Percentiles rank a stretch among this genome's conserved stretches.
These are phyloP conservation scores for Amanita muscaria DNA, from an alignment of 768 basidiomycete species.

Conservation along the genomic window DNA sequence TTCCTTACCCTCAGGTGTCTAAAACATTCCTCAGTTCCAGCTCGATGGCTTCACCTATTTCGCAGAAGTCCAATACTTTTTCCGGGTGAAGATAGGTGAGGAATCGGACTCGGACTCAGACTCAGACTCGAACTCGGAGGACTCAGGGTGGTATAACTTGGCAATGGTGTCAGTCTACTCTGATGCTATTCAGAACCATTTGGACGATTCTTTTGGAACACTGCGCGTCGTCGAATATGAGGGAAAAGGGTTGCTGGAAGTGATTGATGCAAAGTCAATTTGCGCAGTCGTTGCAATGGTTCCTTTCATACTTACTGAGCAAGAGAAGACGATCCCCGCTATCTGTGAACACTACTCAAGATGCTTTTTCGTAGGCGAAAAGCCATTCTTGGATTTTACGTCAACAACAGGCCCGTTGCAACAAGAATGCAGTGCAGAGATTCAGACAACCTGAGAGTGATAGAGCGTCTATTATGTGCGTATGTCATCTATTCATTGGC, in stretches of 20 bases:
- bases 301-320: neutral
- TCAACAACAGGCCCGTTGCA: neutral
- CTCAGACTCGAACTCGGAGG: neutral
- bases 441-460: neutral
- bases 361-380: neutral
- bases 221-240: neutral
- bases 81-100: neutral
- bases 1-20: neutral
- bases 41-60: neutral
- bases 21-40: neutral
- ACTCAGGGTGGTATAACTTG: neutral
- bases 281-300: neutral
- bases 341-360: neutral
- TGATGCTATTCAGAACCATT: neutral
- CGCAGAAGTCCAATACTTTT: slow-evolving; percentile 1
- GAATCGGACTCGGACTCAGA: neutral
- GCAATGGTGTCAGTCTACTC: neutral
- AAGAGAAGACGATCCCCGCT: neutral
- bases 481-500: too few species aligned
- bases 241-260: neutral
- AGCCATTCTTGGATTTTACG: slow-evolving; percentile 6
- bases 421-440: neutral
- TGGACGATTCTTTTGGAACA: neutral
- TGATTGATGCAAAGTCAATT: neutral
- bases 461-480: neutral